Percentiles rank a stretch among this genome's conserved stretches.
phyloP scores from a whole-genome alignment of 2,329 filamentous ascomycete species.

The Ophiostoma piceae region DNA sequence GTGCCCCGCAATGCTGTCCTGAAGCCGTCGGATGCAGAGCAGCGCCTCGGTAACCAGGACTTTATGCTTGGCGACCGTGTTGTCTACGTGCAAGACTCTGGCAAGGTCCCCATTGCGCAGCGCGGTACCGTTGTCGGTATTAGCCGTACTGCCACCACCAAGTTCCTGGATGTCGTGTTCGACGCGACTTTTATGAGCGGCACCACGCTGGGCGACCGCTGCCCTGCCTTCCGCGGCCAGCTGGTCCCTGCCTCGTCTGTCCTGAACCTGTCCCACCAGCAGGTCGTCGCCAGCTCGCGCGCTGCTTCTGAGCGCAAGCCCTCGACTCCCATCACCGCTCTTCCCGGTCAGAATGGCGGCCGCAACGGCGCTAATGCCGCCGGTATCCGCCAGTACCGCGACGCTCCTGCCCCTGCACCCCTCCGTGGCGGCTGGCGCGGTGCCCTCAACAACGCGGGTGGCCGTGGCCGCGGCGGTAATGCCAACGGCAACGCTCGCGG shows the following conservation, averaged over 20 bases:
- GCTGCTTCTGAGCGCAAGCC: slow-evolving; percentile 51
- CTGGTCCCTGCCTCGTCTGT: slow-evolving; percentile 85
- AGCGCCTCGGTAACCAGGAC: slow-evolving; percentile 76
- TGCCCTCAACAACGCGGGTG: slow-evolving; percentile 45
- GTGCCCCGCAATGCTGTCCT: slow-evolving; percentile 84
- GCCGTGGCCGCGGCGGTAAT: slow-evolving; percentile 36
- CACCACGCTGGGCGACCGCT: slow-evolving; percentile 82
- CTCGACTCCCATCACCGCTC: slow-evolving; percentile 43
- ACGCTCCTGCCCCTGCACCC: slow-evolving; percentile 51
- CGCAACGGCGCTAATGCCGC: slow-evolving; percentile 35
- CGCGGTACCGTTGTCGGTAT: slow-evolving; percentile 92
- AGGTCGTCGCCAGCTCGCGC: slow-evolving; percentile 67
- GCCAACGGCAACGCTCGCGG: slow-evolving; percentile 29
- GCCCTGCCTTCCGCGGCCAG: slow-evolving; percentile 87
- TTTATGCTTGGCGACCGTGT: slow-evolving; percentile 86
- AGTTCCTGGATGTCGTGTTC: slow-evolving; percentile 86
- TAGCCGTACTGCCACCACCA: slow-evolving; percentile 75
- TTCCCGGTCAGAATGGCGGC: slow-evolving; percentile 46
- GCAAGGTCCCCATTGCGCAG: slow-evolving; percentile 88
- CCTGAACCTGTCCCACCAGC: slow-evolving; percentile 76
- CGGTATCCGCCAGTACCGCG: slow-evolving; percentile 54
- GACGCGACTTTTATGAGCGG: slow-evolving; percentile 96
- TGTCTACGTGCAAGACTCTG: slow-evolving; percentile 86
- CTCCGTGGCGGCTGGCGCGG: slow-evolving; percentile 55
- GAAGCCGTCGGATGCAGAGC: slow-evolving; percentile 93